Conservation (phyloP, 495 filamentous ascomycete species). For the Xylaria sp. region DNA sequence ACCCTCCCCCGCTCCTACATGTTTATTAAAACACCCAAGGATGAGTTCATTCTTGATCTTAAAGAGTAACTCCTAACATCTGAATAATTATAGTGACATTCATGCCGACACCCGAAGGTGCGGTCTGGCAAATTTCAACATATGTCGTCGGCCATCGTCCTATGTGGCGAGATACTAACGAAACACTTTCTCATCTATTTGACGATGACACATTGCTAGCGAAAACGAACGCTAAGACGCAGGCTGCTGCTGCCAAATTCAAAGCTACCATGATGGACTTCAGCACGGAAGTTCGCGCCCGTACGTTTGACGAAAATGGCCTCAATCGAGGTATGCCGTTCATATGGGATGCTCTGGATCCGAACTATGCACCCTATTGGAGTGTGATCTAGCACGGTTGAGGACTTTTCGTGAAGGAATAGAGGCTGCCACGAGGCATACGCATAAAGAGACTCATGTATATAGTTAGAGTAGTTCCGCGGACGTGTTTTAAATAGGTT, state of each 20-base stretch:
- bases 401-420: too few relatives aligned
- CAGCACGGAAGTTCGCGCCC: constrained; percentile 35
- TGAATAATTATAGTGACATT: background rate
- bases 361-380: constrained; percentile 31
- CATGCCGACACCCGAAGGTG: constrained; percentile 9
- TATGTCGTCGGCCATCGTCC: constrained; percentile 21
- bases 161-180: constrained; percentile 29
- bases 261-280: constrained; percentile 34
- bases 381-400: background rate
- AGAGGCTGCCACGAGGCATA: too few relatives aligned
- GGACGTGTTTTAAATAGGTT: too few relatives aligned
- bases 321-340: constrained; percentile 48
- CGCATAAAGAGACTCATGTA: background rate
- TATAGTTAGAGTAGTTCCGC: too few relatives aligned
- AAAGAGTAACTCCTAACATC: background rate
- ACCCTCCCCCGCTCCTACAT: too few relatives aligned
- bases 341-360: constrained; percentile 43
- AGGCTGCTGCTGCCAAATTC: constrained; percentile 27
- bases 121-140: constrained; percentile 35
- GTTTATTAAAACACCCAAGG: background rate
- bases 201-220: constrained; percentile 31
- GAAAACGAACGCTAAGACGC: constrained; percentile 29
- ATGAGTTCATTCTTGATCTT: background rate
- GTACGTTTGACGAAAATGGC: constrained; percentile 41
- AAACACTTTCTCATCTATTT: constrained; percentile 43